A percentile compares a stretch with the other conserved stretches of the same genome.
Evolutionary conservation across 1,284 basidiomycete species (phyloP).

Genomic region (Rhodotorula sp.): DNA sequence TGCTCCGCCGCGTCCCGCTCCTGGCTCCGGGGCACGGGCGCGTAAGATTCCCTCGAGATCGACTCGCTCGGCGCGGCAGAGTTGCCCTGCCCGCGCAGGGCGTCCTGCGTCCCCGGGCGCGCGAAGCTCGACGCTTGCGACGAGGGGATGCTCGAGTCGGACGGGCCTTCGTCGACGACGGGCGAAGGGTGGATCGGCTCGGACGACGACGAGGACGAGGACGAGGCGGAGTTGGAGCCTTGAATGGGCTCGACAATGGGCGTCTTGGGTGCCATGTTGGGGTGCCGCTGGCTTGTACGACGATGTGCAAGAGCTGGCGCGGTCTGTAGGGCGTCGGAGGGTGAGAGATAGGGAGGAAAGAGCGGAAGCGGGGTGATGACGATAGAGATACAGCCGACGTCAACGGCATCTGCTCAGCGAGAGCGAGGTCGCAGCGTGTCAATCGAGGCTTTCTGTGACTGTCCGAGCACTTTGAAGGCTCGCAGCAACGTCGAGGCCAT

Average conservation of each 20-base stretch:
- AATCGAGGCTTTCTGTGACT: no score
- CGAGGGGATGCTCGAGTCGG: neutral
- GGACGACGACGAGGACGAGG: neutral
- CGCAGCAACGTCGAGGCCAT: no score
- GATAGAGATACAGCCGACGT: neutral
- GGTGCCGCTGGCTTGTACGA: neutral
- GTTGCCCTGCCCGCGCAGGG: slow-evolving; percentile 14
- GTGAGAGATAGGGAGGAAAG: neutral
- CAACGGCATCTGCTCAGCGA: no score
- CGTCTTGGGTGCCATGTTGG: neutral
- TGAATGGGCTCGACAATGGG: slow-evolving; percentile 14
- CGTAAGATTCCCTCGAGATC: neutral
- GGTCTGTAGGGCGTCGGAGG: neutral
- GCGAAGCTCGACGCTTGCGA: neutral
- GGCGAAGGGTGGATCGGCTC: neutral
- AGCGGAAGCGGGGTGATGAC: neutral
- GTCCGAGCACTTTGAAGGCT: no score
- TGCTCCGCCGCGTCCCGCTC: neutral
- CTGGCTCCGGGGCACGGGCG: neutral
- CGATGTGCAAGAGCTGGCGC: neutral
- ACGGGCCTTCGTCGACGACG: slow-evolving; percentile 9
- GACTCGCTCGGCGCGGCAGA: neutral
- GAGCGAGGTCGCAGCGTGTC: no score
- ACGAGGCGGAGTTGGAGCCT: no score
- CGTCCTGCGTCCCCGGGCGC: slow-evolving; percentile 9